Base-by-base conservation (phyloP, 306 rosid genomes). In the Cicer cuneatum region DNA sequence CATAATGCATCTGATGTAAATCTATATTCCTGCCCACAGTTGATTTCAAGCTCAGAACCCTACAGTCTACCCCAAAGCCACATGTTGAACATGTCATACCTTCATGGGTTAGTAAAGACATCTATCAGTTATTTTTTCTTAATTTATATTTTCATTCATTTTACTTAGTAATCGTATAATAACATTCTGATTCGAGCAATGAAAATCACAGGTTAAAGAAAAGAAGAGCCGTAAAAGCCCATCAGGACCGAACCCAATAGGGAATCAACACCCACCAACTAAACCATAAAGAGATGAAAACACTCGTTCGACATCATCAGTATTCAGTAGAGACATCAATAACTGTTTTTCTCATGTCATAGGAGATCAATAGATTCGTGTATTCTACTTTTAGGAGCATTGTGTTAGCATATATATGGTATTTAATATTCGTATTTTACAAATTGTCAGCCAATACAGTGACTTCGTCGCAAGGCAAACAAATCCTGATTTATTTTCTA, bases 171-270 rank as follows among this genome's bases (percentile, higher is more conserved):
- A 53, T 46, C 10, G 11, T 33, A 45, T 61, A 43, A 65, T 41
- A 65, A 56, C 9, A 3, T 35, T 65, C 48, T 70, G 53, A 58
- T 42, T 35, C 2, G 56, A 45, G 16, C 41, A 39, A 52, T 38
- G 62, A 54, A 18, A 45, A 68, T 60, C 63, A 49, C 92, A 89
- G 97, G 89, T 33, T 29, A 57, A 46, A n/a, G 89, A 78, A 62
- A 78, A 79, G 86, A 90, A 80, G 76, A 60, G 39, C 70, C 87
- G 65, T 35, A 88, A 84, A 70, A 57, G 45, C 49, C 94, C 96
- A 75, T 93, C 98, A 47, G 92, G 88, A 48, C 94, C 97, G 4
- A 93, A 89, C 83, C 97, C 98, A 42, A 73, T 40, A n/a, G 97
- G 92, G 65, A 91, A 93, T 84, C 94, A 80, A 68, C 87, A 42